Base-by-base conservation (phyloP, 768 basidiomycete genomes). In the Leucocoprinus birnbaumii region DNA sequence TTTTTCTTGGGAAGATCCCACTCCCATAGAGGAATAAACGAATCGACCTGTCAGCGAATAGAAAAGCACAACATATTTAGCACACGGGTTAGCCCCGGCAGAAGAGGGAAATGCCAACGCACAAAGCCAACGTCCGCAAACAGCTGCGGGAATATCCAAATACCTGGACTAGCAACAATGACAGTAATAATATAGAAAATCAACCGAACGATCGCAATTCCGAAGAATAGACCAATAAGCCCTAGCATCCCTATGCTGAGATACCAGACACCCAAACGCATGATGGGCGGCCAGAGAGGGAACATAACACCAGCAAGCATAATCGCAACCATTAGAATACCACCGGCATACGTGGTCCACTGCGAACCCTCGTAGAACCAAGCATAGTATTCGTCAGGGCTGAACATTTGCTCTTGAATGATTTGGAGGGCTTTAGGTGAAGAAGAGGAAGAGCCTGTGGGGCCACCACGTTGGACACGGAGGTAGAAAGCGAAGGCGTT, bases 111-210 rank as follows among this genome's bases (percentile, higher is more conserved):
- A 58, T 21, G 48, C 27, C 22, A 8, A 86, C 96, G 71, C 68
- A 99, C 97, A 66, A 98, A 96, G 69, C 97, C 95, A 53, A 98
- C 96, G 65, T 99, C 96, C 13, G 96, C 97, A 61, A 99, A 98
- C 27, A 99, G 74, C 66, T 96, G 88, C 0, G 97, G 97, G 78
- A 98, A 99, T 74, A 98, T 89, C 97, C 97, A 99, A 46, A 99
- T 97, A 41, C 95, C 97, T 13, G 93, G 93, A 57, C 86, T 84
- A 27, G 84, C 86, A 53, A 84, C 84, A 64, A 98, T 71, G 60
- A 95, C 68, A n/a, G 96, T 95, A 64, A 94, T 83, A 70, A 95
- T 80, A 72, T 94, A 98, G 75, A 98, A 88, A 62, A 99, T 89
- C 51, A 98, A 76, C 48, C 97, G 84, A 50, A 98, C 78, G 61